Base-by-base conservation (phyloP, 371 early-diverging fungal species). In the Nematocida displodere region DNA sequence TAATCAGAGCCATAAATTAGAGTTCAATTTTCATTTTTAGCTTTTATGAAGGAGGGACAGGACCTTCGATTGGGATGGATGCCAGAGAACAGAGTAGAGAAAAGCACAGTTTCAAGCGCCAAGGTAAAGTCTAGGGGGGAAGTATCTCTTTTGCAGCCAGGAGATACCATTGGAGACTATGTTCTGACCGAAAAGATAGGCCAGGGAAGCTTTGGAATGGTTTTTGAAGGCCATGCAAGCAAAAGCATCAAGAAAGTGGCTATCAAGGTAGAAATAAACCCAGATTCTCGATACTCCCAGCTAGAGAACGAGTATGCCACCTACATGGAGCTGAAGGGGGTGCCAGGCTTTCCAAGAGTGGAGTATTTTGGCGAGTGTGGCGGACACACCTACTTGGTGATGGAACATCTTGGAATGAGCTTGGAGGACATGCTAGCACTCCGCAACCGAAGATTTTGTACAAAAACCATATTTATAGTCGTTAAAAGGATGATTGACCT, bases 151-250 rank as follows among this genome's bases (percentile, higher is more conserved):
- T 48, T 52, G 37, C 63, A 55, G 49, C 56, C 76, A 53, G 77
- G 67, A 17, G 59, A 65, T 26, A 59, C 42, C 67, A 48, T 77
- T 13, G 77, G 67, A 8, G 65, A 48, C 7, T 77, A 77, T 37
- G 29, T 54, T 7, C 31, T 77, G n/a, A 49, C 40, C 7, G 61
- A 66, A 33, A 65, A 77, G 37, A 53, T 77, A 34, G 95, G 95
- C 8, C 86, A 87, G 49, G 97, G 97, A 31, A 95, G 94, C 2
- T 95, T 93, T 83, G 97, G 94, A 0, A 87, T 86, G 36, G 97
- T 94, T 1, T 90, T 84, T 80, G 84, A 87, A 64, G 89, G 84
- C 8, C 76, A 82, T 36, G 89, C 94, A 80, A 86, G 86, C 67
- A 79, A 91, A 53, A 93, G 93, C 77, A 89, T 87, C 8, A 86